These are phyloP conservation scores for Amauroascus niger DNA, from an alignment of 2,329 filamentous ascomycete species.

Conservation along the genomic window DNA sequence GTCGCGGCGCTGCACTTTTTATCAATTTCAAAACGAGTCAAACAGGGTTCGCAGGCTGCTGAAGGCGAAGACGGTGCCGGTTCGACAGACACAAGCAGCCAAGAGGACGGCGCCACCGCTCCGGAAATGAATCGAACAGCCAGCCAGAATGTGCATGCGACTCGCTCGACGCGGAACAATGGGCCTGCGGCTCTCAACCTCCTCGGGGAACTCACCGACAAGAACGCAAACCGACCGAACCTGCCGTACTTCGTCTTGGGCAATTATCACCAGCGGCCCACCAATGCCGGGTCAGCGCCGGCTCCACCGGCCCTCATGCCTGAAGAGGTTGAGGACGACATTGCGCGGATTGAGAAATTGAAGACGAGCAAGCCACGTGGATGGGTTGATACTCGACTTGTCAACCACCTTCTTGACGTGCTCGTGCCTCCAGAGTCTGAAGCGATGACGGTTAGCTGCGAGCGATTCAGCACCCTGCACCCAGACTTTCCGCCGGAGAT, in stretches of 20 bases:
- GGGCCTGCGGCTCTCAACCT: constrained; percentile 46
- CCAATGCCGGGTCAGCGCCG: constrained; percentile 33
- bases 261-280: constrained; percentile 38
- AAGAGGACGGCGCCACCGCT: constrained; percentile 35
- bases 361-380: constrained; percentile 29
- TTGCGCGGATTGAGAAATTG: constrained; percentile 34
- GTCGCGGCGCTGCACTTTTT: constrained; percentile 50
- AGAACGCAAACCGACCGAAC: constrained; percentile 37
- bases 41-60: constrained; percentile 35
- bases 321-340: constrained; percentile 41
- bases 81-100: constrained; percentile 30
- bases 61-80: constrained; percentile 32
- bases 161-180: constrained; percentile 43
- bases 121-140: constrained; percentile 53
- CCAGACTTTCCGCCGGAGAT: constrained; percentile 38
- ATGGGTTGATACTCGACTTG: constrained; percentile 35
- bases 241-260: constrained; percentile 40
- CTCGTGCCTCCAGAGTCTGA: constrained; percentile 16
- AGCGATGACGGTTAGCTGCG: constrained; percentile 22
- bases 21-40: constrained; percentile 43
- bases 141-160: constrained; percentile 49
- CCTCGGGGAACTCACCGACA: constrained; percentile 48
- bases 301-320: constrained; percentile 37
- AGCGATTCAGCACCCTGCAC: constrained; percentile 33
- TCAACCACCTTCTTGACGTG: constrained; percentile 33